Conservation (phyloP, 352 stramenopile genomes). For the Globisporangium paroecandrum region DNA sequence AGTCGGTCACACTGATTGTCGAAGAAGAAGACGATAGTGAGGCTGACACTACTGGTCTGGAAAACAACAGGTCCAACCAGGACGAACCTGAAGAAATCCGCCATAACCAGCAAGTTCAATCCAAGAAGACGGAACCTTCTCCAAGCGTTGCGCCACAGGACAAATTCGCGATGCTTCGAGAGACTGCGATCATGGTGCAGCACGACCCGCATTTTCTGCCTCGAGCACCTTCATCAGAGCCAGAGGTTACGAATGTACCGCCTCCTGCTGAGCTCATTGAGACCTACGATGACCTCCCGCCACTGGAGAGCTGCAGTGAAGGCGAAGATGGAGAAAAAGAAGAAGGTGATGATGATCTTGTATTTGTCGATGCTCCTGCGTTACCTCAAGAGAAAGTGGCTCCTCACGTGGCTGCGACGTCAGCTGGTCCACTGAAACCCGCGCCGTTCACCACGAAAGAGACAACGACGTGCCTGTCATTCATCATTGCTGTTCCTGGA, state of each 20-base stretch:
- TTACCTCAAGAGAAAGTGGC: not conserved
- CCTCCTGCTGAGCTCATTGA: not conserved
- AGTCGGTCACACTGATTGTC: conserved; percentile 30
- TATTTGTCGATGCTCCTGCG: conserved; percentile 8
- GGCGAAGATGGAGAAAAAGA: conserved; percentile 25
- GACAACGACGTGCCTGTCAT: conserved; percentile 45
- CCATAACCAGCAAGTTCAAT: not conserved
- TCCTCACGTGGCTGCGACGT: not conserved
- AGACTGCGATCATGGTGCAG: conserved; percentile 64
- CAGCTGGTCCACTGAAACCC: not conserved
- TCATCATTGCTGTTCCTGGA: conserved; percentile 36
- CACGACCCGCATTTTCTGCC: conserved; percentile 53
- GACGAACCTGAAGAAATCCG: not conserved
- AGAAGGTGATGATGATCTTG: conserved; percentile 16
- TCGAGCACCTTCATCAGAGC: not conserved
- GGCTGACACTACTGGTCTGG: conserved; percentile 11
- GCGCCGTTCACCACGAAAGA: conserved; percentile 37
- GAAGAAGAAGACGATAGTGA: conserved; percentile 38
- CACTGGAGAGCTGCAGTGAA: conserved; percentile 55
- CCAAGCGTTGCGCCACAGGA: conserved; percentile 15
- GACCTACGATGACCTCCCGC: conserved; percentile 44
- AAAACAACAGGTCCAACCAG: not conserved
- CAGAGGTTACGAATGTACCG: not conserved
- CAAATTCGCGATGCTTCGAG: conserved; percentile 49
- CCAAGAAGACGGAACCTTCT: not conserved